A percentile compares a stretch with the other conserved stretches of the same genome.
These are phyloP conservation scores for Wickerhamiella lipophila DNA, from an alignment of 805 yeast genomes.

Conservation along the genomic window DNA sequence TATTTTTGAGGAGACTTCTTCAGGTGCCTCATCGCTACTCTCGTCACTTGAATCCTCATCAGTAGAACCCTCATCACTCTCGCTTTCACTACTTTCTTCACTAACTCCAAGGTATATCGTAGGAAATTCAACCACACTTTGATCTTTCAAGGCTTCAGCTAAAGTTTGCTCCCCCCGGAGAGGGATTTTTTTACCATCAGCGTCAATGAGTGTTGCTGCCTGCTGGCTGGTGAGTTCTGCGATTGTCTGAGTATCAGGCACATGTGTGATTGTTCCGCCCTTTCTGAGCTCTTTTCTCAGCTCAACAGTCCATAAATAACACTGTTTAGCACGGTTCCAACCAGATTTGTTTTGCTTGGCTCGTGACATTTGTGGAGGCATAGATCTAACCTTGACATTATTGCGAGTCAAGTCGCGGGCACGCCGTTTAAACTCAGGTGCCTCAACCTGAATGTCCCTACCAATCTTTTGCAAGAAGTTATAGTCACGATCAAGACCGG, in stretches of 20 bases:
- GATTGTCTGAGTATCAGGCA: constrained; percentile 18
- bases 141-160: constrained; percentile 40
- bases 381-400: constrained; percentile 49
- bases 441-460: constrained; percentile 47
- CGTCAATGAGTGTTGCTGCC: constrained; percentile 16
- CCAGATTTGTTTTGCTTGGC: constrained; percentile 50
- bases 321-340: constrained; percentile 49
- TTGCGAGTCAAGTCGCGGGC: constrained; percentile 39
- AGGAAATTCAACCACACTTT: constrained; percentile 65
- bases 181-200: constrained; percentile 16
- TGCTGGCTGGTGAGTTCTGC: constrained; percentile 9
- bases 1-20: background rate
- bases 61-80: constrained; percentile 14
- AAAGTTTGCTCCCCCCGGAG: constrained; percentile 27
- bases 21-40: background rate
- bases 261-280: constrained; percentile 16
- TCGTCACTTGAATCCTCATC: constrained; percentile 11
- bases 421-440: constrained; percentile 32
- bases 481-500: constrained; percentile 64
- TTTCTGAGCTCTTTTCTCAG: constrained; percentile 38
- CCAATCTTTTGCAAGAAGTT: constrained; percentile 53
- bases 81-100: constrained; percentile 15
- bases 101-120: constrained; percentile 32
- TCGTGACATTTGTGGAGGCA: constrained; percentile 69
- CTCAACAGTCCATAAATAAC: constrained; percentile 71